Evolutionary conservation across 306 rosid genomes (phyloP), one percentile per base, ranked within the genome.

Genomic region (peach (Prunus persica)): DNA sequence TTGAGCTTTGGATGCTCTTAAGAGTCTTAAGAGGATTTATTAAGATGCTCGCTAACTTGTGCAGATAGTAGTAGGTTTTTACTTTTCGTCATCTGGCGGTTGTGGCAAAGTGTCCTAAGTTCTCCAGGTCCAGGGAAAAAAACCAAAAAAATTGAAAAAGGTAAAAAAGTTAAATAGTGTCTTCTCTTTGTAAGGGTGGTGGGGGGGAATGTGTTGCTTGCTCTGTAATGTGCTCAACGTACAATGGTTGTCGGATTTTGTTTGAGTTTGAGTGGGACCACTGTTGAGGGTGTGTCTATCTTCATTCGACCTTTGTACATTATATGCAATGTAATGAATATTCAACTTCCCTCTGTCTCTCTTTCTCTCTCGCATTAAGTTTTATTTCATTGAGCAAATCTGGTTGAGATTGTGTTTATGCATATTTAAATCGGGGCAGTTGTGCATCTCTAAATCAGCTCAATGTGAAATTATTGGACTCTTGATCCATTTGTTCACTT

Each of bases 311-410:
- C 43, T 57, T 60, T 77, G 76, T 69, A 77, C 61, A 61, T 46
- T 67, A 19, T 67, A 13, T 76, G 18, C 74, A 28, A 15, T 82
- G 54, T 68, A 70, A 57, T 67, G 43, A 66, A 28, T 71, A 45
- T 71, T 64, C 12, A 51, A 71, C 61, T 2, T 51, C 25, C 8
- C 52, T 16, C 56, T 2, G 9, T 18, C 47, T 18, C 69, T 34
- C 47, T 50, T 43, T 13, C 25, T 34, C 55, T 14, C 54, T 74
- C 27, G 57, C 20, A 3, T n/a, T n/a, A 27, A 18, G 19, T 20
- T 65, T 38, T 38, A 38, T 6, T 38, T 38, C 43, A 38, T 38
- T 38, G 27, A 1, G 4, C 3, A 9, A n/a, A 5, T 56, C 6
- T 20, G 62, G 28, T 11, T 43, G 18, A 4, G 6, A 45, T n/a